Evolutionary conservation across 306 rosid genomes (phyloP).

Genomic region (Mucuna pruriens): DNA sequence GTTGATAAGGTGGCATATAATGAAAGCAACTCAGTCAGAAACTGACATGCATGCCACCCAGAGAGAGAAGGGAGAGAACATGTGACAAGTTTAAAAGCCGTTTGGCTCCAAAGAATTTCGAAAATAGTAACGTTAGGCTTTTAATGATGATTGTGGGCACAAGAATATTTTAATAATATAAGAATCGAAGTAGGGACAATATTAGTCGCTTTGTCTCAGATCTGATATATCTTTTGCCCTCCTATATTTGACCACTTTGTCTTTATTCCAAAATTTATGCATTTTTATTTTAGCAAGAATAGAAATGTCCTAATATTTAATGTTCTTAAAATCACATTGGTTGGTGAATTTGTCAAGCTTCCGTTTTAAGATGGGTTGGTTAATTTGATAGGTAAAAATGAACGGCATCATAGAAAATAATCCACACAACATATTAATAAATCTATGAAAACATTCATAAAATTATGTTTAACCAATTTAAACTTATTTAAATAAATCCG

Average conservation of each 20-base stretch:
- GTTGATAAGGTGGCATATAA: conserved; percentile 32
- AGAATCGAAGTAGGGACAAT: conserved; percentile 5
- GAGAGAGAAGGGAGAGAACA: conserved; percentile 11
- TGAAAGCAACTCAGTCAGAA: conserved; percentile 14
- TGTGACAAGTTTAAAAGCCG: conserved; percentile 48
- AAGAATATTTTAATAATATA: background rate
- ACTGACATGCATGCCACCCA: conserved; percentile 16
- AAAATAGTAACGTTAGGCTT: conserved; percentile 77
- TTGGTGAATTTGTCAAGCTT: background rate
- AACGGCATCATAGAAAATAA: background rate
- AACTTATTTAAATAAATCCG: background rate
- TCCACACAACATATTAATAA: background rate
- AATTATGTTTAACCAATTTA: background rate
- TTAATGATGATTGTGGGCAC: conserved; percentile 63
- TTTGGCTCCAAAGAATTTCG: conserved; percentile 82
- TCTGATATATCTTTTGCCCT: conserved; percentile 5
- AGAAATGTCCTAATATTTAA: background rate
- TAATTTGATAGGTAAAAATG: background rate
- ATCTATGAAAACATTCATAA: background rate
- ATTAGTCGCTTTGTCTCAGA: conserved; percentile 27
- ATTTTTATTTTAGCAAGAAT: background rate
- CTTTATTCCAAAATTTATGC: background rate
- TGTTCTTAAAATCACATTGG: background rate
- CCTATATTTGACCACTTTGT: background rate
- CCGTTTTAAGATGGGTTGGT: background rate